Evolutionary conservation across 345 rosid genomes (phyloP).

Genomic region (Citrus hindsii): DNA sequence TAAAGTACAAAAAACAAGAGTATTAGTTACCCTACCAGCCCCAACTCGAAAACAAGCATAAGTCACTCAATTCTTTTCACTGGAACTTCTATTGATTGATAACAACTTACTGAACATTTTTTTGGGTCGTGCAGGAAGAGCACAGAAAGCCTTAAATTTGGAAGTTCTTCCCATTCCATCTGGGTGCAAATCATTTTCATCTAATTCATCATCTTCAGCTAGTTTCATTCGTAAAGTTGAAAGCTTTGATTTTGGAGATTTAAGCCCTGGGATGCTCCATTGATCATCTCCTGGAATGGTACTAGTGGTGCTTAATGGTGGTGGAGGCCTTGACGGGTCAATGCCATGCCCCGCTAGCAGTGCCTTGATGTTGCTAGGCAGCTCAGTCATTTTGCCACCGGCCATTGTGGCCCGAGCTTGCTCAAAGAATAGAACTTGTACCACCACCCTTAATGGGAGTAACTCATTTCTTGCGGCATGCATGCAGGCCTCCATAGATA

Average conservation of each 20-base stretch:
- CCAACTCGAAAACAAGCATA: conserved; percentile 22
- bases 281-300: conserved; percentile 71
- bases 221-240: conserved; percentile 82
- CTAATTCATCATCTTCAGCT: conserved; percentile 71
- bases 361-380: conserved; percentile 86
- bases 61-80: conserved; percentile 48
- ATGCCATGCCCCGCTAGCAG: conserved; percentile 67
- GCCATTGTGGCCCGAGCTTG: conserved; percentile 78
- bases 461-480: conserved; percentile 94
- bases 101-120: conserved; percentile 58
- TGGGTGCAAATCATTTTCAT: conserved; percentile 48
- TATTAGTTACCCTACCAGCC: conserved; percentile 20
- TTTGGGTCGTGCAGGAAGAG: conserved; percentile 63
- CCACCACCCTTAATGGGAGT: conserved; percentile 88
- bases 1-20: conserved; percentile 13
- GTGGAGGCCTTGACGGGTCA: conserved; percentile 68
- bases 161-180: conserved; percentile 62
- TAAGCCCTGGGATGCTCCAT: conserved; percentile 95
- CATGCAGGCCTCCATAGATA: conserved; percentile 95
- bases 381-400: conserved; percentile 65
- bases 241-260: conserved; percentile 61
- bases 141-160: conserved; percentile 67
- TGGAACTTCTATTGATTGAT: conserved; percentile 48
- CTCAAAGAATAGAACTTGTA: conserved; percentile 94
- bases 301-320: conserved; percentile 62